A percentile compares a stretch with the other conserved stretches of the same genome.
Evolutionary conservation across 2,329 filamentous ascomycete species (phyloP).

Genomic region (Nothomitra cinnamomea): DNA sequence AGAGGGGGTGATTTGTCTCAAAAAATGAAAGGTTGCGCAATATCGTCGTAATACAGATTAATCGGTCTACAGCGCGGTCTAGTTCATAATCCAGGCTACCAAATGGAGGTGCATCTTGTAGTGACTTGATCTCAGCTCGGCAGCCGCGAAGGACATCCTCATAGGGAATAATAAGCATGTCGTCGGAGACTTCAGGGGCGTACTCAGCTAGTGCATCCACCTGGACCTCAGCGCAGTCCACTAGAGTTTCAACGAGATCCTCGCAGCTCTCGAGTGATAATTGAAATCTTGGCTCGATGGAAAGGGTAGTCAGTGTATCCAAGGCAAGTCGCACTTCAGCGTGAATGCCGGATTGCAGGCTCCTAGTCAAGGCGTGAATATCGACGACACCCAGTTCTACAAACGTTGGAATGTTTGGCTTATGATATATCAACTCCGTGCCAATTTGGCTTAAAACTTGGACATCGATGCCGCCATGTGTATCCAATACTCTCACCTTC

Average conservation of each 20-base stretch:
- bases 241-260: constrained; percentile 70
- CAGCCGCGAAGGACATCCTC: constrained; percentile 76
- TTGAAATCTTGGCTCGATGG: constrained; percentile 43
- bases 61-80: constrained; percentile 67
- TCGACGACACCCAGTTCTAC: constrained; percentile 77
- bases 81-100: constrained; percentile 66
- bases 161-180: constrained; percentile 66
- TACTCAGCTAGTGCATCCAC: constrained; percentile 71
- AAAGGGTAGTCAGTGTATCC: constrained; percentile 62
- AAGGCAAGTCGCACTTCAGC: constrained; percentile 79
- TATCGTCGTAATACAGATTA: constrained; percentile 85
- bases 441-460: constrained; percentile 46
- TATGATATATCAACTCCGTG: constrained; percentile 46
- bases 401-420: constrained; percentile 58
- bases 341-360: constrained; percentile 76
- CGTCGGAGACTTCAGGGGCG: constrained; percentile 71
- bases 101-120: constrained; percentile 58
- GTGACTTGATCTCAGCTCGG: constrained; percentile 49
- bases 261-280: constrained; percentile 61
- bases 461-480: constrained; percentile 58
- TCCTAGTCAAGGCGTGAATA: constrained; percentile 74
- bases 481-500: constrained; percentile 31
- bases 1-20: constrained; percentile 54
- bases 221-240: constrained; percentile 85
- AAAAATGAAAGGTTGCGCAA: constrained; percentile 83